These are phyloP conservation scores for Coelastrella sp. DNA, from an alignment of 139 green algal genomes.

Conservation along the genomic window DNA sequence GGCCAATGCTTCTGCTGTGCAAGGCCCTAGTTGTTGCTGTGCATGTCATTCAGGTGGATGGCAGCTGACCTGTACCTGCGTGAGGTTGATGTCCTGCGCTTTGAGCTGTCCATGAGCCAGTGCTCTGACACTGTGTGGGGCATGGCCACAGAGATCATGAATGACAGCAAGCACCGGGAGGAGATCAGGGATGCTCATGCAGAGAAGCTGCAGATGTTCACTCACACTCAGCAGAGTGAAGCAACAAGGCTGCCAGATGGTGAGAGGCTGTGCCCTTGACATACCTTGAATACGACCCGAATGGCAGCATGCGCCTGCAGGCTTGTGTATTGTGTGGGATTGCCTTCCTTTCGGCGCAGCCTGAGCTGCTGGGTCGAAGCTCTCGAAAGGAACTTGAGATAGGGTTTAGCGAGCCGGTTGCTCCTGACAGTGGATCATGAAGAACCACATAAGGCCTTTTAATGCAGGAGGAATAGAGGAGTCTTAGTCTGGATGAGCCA, in stretches of 20 bases:
- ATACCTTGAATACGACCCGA: no score
- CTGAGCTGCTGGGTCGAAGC: no score
- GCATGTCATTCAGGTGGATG: constrained; percentile 86
- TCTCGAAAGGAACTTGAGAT: no score
- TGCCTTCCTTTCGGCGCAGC: no score
- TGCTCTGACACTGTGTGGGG: constrained; percentile 79
- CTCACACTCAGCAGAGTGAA: constrained; percentile 31
- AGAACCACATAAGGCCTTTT: no score
- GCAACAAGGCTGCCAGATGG: neutral
- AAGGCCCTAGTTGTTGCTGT: neutral
- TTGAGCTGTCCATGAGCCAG: constrained; percentile 94
- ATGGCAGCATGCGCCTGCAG: no score
- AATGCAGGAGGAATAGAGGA: no score
- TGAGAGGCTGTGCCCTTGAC: no score
- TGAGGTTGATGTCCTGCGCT: constrained; percentile 90
- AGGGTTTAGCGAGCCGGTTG: no score
- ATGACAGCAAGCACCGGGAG: constrained; percentile 28
- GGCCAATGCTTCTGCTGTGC: neutral
- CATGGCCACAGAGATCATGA: constrained; percentile 67
- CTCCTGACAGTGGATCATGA: no score
- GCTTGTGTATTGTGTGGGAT: no score
- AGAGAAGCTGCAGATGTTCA: constrained; percentile 41
- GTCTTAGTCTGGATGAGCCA: no score
- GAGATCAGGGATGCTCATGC: constrained; percentile 12
- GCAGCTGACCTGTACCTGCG: constrained; percentile 93